phyloP scores from a whole-genome alignment of 2,329 filamentous ascomycete genomes.

The Cytospora schulzeri region DNA sequence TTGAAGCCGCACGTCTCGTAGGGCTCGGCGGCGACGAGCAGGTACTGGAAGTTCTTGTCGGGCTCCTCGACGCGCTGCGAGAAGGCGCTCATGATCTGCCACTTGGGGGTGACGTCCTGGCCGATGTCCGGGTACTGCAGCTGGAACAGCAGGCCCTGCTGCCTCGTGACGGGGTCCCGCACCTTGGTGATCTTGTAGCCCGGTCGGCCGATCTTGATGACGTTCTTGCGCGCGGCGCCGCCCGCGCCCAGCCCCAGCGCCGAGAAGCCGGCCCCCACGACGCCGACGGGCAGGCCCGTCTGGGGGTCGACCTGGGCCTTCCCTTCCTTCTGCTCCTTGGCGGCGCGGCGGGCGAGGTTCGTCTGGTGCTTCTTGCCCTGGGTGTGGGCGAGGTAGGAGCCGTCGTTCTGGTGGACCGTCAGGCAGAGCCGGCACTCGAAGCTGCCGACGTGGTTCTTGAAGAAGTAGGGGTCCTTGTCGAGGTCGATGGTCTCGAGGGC shows the following conservation, averaged over 20 bases:
- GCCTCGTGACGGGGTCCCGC: slow-evolving; percentile 81
- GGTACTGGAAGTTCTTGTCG: slow-evolving; percentile 91
- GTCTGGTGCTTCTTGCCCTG: slow-evolving; percentile 99
- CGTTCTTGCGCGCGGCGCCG: slow-evolving; percentile 64
- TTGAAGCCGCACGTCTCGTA: slow-evolving; percentile 99
- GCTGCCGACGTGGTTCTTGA: slow-evolving; percentile 98
- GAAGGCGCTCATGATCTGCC: slow-evolving; percentile 97
- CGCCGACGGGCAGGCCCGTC: slow-evolving; percentile 71
- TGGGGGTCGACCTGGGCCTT: slow-evolving; percentile 69
- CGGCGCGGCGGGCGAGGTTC: slow-evolving; percentile 91
- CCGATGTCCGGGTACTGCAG: slow-evolving; percentile 92
- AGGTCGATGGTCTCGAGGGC: slow-evolving; percentile 98
- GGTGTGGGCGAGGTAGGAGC: slow-evolving; percentile 96
- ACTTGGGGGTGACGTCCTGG: slow-evolving; percentile 73
- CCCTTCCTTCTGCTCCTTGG: slow-evolving; percentile 92
- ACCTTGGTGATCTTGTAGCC: slow-evolving; percentile 99
- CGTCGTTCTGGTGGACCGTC: slow-evolving; percentile 98
- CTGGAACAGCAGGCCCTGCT: slow-evolving; percentile 93
- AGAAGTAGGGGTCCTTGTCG: slow-evolving; percentile 99
- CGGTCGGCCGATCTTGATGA: slow-evolving; percentile 92
- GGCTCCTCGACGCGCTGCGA: slow-evolving; percentile 95
- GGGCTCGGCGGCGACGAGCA: slow-evolving; percentile 92
- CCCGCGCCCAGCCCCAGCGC: slow-evolving; percentile 54
- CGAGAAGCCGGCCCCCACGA: slow-evolving; percentile 69
- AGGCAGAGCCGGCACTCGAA: slow-evolving; percentile 97